Base-by-base conservation (phyloP, 768 basidiomycete species). In the Chiua virens region DNA sequence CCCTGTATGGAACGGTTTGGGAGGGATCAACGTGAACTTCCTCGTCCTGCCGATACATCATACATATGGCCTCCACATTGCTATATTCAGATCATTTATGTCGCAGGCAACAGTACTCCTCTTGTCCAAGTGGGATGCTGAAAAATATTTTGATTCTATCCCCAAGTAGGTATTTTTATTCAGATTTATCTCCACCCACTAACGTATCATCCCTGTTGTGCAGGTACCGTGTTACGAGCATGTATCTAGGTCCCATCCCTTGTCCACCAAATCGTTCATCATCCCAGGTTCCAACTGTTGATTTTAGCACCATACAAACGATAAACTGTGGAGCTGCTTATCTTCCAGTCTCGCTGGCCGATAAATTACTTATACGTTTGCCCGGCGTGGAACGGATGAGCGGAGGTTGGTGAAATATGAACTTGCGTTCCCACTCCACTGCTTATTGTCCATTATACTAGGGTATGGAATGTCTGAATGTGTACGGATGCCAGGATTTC, bases 391-490 rank as follows among this genome's bases (percentile, higher is more conserved):
- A 66, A 0, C 55, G 61, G 0, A 62, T 80, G 8, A 40, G 54
- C 0, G 79, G 81, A 74, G 85, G 84, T 84, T 39, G 10, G 71
- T 58, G 27, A 23, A 23, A 22, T 6, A 28, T 25, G 8, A 11
- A 45, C 7, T 45, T 42, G 3, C 21, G 38, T 32, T 44, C 23
- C 14, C 21, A 18, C 44, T 25, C 25, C 28, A 20, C 18, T 15
- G 48, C 30, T 66, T 47, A 59, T 20, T n/a, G n/a, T n/a, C 18
- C 22, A n/a, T 13, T 23, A 14, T 28, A 8, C 18, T 49, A 85
- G 86, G 85, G 0, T 89, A 87, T 57, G 88, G 88, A 20, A 79
- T 87, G 77, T 86, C 85, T 0, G 86, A 87, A 75, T 65, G 66
- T 45, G 85, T 86, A 61, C 45, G 85, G 68, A 20, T 40, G 47